Percentiles rank a stretch among this genome's conserved stretches.
These are phyloP conservation scores for Lagenidium giganteum DNA, from an alignment of 352 stramenopile species.

Conservation along the genomic window DNA sequence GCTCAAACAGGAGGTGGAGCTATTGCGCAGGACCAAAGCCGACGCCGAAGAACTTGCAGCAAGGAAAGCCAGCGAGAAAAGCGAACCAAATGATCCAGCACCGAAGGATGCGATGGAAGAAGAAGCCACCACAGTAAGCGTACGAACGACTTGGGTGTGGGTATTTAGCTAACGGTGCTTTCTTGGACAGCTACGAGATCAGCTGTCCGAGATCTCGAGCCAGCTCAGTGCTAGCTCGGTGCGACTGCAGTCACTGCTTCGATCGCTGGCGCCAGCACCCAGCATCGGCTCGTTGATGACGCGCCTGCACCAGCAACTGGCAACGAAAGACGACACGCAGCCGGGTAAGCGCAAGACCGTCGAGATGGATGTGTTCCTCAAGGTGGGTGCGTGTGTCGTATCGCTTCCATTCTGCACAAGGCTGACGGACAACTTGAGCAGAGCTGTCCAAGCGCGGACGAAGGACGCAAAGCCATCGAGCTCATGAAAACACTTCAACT, in stretches of 20 bases:
- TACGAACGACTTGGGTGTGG: constrained; percentile 41
- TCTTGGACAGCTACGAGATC: neutral
- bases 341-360: constrained; percentile 43
- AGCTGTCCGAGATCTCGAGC: constrained; percentile 26
- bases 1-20: constrained; percentile 49
- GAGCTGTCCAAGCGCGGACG: constrained; percentile 70
- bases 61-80: no score
- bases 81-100: no score
- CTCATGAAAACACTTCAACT: constrained; percentile 79
- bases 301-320: constrained; percentile 61
- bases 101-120: no score
- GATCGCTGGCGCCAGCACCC: constrained; percentile 47
- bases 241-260: constrained; percentile 58
- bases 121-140: no score
- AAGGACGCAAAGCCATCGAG: constrained; percentile 63
- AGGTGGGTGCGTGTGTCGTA: constrained; percentile 24
- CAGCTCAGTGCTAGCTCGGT: constrained; percentile 49
- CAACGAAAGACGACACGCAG: constrained; percentile 10
- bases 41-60: no score
- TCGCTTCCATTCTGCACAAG: constrained; percentile 13
- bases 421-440: constrained; percentile 11
- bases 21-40: constrained; percentile 46
- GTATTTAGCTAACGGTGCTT: neutral
- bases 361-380: constrained; percentile 57
- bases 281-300: constrained; percentile 72